A percentile compares a stretch with the other conserved stretches of the same genome.
Evolutionary conservation across 176 grass and related monocot species (phyloP).

Genomic region (Luzula sylvatica): DNA sequence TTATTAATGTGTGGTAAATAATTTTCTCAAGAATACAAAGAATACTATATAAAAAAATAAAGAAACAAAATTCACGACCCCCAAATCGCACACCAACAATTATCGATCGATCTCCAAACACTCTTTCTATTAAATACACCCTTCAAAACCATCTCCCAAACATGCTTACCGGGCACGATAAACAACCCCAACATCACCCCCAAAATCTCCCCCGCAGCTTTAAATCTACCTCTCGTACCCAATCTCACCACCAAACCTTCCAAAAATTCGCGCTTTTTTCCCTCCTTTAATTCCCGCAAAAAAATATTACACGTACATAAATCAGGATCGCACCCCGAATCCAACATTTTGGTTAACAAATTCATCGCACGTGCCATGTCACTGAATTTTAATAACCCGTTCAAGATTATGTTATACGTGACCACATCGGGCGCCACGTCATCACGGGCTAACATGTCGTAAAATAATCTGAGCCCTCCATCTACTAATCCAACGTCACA

Average conservation of each 20-base stretch:
- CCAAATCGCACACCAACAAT: slow-evolving; percentile 74
- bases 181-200: slow-evolving; percentile 67
- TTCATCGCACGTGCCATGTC: slow-evolving; percentile 42
- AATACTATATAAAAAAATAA: slow-evolving; percentile 8
- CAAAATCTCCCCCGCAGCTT: slow-evolving; percentile 39
- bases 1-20: slow-evolving; percentile 37
- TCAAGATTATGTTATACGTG: slow-evolving; percentile 60
- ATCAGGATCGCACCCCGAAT: slow-evolving; percentile 69
- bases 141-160: slow-evolving; percentile 49
- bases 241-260: slow-evolving; percentile 62
- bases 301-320: slow-evolving; percentile 67
- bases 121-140: slow-evolving; percentile 36
- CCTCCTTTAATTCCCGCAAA: slow-evolving; percentile 32
- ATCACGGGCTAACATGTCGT: slow-evolving; percentile 53
- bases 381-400: slow-evolving; percentile 41
- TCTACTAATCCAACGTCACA: slow-evolving; percentile 65
- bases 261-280: slow-evolving; percentile 54
- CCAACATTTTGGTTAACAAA: slow-evolving; percentile 70
- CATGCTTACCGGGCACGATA: slow-evolving; percentile 35
- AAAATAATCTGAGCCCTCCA: slow-evolving; percentile 50
- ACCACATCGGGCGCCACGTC: slow-evolving; percentile 53
- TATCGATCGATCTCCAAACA: slow-evolving; percentile 37
- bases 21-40: neutral
- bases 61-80: slow-evolving; percentile 23
- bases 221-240: slow-evolving; percentile 47